Evolutionary conservation across 306 rosid species (phyloP).

Genomic region (Cicer yamashitae): DNA sequence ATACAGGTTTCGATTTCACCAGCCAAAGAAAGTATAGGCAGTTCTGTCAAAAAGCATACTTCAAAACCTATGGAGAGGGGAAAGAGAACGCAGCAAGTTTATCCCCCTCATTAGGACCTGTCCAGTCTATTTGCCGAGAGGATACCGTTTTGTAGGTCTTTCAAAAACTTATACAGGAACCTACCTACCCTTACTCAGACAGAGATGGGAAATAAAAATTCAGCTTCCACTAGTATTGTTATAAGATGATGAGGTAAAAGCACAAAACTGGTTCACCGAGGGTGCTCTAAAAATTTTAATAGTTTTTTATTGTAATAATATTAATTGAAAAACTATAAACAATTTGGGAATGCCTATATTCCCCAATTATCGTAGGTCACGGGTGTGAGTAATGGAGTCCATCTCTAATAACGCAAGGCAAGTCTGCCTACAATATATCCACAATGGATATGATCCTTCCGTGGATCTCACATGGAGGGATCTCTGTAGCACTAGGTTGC

Average conservation of each 20-base stretch:
- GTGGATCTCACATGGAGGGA: background rate
- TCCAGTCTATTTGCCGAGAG: background rate
- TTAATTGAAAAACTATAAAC: background rate
- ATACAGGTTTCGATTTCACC: background rate
- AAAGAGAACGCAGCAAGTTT: background rate
- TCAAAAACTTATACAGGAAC: background rate
- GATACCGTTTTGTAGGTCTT: background rate
- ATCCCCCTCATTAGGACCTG: background rate
- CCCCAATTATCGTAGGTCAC: background rate
- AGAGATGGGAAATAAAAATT: background rate
- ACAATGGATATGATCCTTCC: background rate
- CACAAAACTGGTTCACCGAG: background rate
- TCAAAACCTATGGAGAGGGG: background rate
- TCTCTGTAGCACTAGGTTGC: background rate
- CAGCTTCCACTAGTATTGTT: conserved; percentile 18
- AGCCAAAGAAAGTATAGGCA: background rate
- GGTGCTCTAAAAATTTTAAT: background rate
- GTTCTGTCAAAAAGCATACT: background rate
- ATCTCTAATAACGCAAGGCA: background rate
- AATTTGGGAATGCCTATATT: background rate
- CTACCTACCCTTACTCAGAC: background rate
- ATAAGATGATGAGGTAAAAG: conserved; percentile 20
- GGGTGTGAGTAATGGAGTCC: background rate
- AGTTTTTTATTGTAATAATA: background rate
- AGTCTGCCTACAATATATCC: conserved; percentile 5